Base-by-base conservation (phyloP, 352 stramenopile species). In the Aphanomyces invadans region DNA sequence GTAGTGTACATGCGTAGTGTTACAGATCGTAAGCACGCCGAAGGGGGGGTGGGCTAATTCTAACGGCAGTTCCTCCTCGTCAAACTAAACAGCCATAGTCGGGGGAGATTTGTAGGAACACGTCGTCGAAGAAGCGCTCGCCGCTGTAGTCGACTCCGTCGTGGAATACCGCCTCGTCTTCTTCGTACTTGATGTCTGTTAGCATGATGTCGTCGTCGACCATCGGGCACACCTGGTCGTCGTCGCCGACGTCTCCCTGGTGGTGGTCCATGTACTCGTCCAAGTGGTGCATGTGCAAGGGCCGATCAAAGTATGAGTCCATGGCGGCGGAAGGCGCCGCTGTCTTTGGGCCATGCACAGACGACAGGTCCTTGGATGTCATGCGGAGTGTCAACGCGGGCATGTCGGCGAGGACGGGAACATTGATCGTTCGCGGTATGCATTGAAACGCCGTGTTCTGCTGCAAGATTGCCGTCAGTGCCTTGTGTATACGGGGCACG, bases 101-200 rank as follows among this genome's bases (percentile, higher is more conserved):
- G 0, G 82, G 80, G 17, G 80, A 88, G 62, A 88, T 88, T 56
- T 91, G 82, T 29, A 89, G 70, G 62, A 88, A 89, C 19, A 91
- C 76, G 54, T 91, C 76, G 72, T 87, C 80, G 65, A 87, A 88
- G 71, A 87, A 88, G 45, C 76, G 74, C 38, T 89, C 80, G 54
- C 75, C 88, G 60, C 65, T 80, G 73, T 86, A 89, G 66, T 90
- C 82, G 59, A 85, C 73, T 28, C 65, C 29, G 33, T 74, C 70
- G 21, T 80, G 73, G 28, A 71, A 75, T 45, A 81, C 79, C 67
- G 79, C 73, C 26, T 80, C 75, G 45, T 86, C 73, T 32, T 89
- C 79, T 7, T 80, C 70, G 62, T 81, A 87, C 70, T 83, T 86
- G 49, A 67, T 67, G 33, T 67, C 60, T 23, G 45, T 45, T n/a